These are phyloP conservation scores for Nemania diffusa DNA, from an alignment of 2,329 filamentous ascomycete genomes.

Conservation along the genomic window DNA sequence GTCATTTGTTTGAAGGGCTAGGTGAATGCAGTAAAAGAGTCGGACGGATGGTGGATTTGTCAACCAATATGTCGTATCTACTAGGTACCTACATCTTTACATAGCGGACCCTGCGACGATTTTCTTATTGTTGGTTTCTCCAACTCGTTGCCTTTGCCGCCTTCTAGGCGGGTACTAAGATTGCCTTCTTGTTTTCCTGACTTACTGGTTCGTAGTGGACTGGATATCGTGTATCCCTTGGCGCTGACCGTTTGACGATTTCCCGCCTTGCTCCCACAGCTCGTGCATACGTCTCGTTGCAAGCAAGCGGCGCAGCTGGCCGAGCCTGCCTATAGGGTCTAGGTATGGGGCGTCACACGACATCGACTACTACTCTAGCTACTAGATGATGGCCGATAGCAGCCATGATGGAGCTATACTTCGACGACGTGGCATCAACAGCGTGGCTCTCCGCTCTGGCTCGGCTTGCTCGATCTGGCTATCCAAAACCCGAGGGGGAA, in stretches of 20 bases:
- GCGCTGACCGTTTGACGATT: constrained; percentile 12
- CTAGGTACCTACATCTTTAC: not conserved
- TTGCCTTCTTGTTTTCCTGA: not conserved
- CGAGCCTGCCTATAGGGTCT: constrained; percentile 18
- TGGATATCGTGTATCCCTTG: constrained; percentile 17
- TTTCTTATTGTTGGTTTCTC: not conserved
- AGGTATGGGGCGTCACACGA: constrained; percentile 26
- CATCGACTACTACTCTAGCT: constrained; percentile 2
- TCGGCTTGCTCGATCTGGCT: not conserved
- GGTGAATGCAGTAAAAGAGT: not conserved
- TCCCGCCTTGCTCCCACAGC: constrained; percentile 13
- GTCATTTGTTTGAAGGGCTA: constrained; percentile 2
- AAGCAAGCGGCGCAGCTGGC: constrained; percentile 26
- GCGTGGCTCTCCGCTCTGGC: constrained; percentile 18
- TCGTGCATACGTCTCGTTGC: constrained; percentile 8
- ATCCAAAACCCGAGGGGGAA: not conserved
- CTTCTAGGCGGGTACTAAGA: not conserved
- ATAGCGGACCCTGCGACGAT: not conserved
- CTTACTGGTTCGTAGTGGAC: constrained; percentile 13
- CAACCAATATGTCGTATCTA: constrained; percentile 8
- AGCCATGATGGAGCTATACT: constrained; percentile 18
- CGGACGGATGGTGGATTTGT: constrained; percentile 6
- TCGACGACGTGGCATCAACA: constrained; percentile 26
- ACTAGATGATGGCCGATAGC: not conserved
- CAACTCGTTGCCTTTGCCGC: not conserved